Conservation (phyloP, 768 basidiomycete species). For the Tricholoma sp. region DNA sequence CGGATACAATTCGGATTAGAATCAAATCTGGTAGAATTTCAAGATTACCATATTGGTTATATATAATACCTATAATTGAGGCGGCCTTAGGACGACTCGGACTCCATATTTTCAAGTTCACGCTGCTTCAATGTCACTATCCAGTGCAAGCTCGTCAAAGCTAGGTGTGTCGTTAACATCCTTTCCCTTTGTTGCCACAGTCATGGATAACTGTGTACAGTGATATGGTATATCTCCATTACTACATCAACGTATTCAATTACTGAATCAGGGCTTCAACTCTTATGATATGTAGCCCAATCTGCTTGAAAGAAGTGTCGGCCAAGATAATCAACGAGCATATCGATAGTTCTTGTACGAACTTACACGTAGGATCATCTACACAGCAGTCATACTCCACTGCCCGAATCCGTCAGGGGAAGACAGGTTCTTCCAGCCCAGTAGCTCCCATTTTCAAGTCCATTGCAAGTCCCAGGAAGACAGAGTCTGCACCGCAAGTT, state of each 20-base stretch:
- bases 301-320: conserved; percentile 39
- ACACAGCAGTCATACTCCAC: conserved; percentile 10
- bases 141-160: neutral
- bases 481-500: conserved; percentile 7
- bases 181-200: neutral
- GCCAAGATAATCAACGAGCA: conserved; percentile 44
- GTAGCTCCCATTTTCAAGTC: conserved; percentile 39
- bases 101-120: too few species aligned
- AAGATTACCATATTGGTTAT: too few species aligned
- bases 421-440: conserved; percentile 17
- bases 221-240: conserved; percentile 11
- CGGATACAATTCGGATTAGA: too few species aligned
- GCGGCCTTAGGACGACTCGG: too few species aligned
- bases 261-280: neutral
- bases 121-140: neutral
- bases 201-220: conserved; percentile 1
- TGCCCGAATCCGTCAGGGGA: conserved; percentile 6
- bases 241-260: neutral
- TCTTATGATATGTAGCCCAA: conserved; percentile 34
- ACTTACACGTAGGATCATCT: conserved; percentile 10
- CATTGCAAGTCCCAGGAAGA: conserved; percentile 14
- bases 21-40: too few species aligned
- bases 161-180: neutral
- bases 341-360: conserved; percentile 42
- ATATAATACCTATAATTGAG: neutral